Evolutionary conservation across 768 basidiomycete species (phyloP), one percentile per base, ranked within the genome.

Genomic region (Lenzites betulinus): DNA sequence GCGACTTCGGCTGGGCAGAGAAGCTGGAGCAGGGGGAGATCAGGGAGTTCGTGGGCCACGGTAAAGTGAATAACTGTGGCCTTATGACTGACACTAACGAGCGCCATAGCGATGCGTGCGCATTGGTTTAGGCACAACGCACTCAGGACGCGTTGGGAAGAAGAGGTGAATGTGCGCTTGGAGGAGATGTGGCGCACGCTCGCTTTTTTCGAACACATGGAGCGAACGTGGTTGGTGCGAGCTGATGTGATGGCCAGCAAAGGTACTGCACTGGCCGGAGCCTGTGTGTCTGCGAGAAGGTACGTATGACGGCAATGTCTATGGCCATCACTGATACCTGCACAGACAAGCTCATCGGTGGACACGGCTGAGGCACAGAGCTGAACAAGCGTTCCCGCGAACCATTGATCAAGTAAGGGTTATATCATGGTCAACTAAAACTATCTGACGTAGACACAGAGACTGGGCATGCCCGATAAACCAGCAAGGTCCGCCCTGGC

Each of bases 91-190:
- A n/a, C n/a, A n/a, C n/a, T n/a, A n/a, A n/a, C n/a, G n/a, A n/a
- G n/a, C n/a, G 6, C 18, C 42, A 6, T 35, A 58, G 56, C 56
- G 5, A 9, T 22, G 11, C 26, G 47, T 15, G 56, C 39, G 8
- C 47, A 50, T 48, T 58, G 56, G 56, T 58, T 58, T 41, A 38
- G 56, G 23, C 30, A 38, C 20, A 18, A 39, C 47, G 44, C 56
- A 15, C 38, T 50, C 11, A 36, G 28, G 35, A 20, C 44, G n/a
- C 46, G 47, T 4, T 58, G 56, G 56, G 30, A 48, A 18, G 56
- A 58, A 26, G 47, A 58, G 56, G 25, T 49, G 2, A 22, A 36
- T 7, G 12, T 49, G 16, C n/a, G 48, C 13, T 20, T 33, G 35
- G 56, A 58, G 47, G 47, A 58, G 23, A 58, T 58, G 56, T 33